Evolutionary conservation across 2,329 filamentous ascomycete genomes (phyloP), one percentile per base, ranked within the genome.

Genomic region (Botrytis pseudocinerea): DNA sequence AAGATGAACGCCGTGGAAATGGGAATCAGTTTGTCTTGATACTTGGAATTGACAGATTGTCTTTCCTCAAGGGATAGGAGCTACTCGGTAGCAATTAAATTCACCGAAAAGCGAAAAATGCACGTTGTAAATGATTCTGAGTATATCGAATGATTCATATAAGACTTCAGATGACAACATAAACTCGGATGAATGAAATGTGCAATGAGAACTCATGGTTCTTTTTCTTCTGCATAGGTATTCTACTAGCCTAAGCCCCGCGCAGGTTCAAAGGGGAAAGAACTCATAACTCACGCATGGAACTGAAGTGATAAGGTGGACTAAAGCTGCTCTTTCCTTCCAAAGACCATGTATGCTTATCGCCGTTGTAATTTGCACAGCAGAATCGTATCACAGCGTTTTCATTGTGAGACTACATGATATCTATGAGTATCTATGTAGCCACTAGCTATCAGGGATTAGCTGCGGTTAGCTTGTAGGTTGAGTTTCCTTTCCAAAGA

Each of bases 331-430:
- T n/a, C 5, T 40, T 38, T n/a, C 35, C 25, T 40, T n/a, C 5
- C 59, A n/a, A 0, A 9, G 60, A n/a, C 14, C 0, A 61, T 18
- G n/a, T 1, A 18, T 2, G 22, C 3, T 5, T 4, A n/a, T n/a
- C 5, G 12, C 1, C 18, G 6, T 18, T 16, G 16, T 5, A 40
- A 62, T n/a, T 1, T 16, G 7, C 25, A 62, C 2, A 10, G 4
- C 2, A 9, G 16, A 3, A 40, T 16, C 25, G 10, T 2, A 35
- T 61, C 22, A 0, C 2, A 16, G 20, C 1, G 38, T 25, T 61
- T 7, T 6, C 2, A 18, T 32, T 59, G 18, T 32, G 32, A 59
- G 28, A 35, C 12, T 0, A 3, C 22, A 4, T 48, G 10, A 7
- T 10, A 0, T 6, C 12, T 51, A 12, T 6, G 9, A 51, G 22